phyloP scores from a whole-genome alignment of 768 basidiomycete genomes.

The Lactifluus piperatus region DNA sequence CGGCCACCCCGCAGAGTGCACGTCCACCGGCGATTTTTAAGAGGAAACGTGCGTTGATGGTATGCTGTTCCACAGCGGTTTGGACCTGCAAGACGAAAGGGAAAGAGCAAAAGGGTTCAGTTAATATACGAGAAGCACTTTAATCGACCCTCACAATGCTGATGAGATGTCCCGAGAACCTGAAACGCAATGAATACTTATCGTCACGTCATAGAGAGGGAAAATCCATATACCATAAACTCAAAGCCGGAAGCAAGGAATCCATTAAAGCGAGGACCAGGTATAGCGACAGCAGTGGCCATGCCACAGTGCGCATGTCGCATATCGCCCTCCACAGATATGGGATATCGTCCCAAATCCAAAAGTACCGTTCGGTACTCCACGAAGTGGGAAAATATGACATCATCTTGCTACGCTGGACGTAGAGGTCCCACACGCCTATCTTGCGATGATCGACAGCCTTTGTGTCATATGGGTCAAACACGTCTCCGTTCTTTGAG shows the following conservation, averaged over 20 bases:
- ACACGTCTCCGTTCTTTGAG: not conserved
- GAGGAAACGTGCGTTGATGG: constrained; percentile 9
- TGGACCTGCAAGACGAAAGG: not conserved
- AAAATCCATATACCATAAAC: constrained; percentile 1
- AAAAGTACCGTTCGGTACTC: constrained; percentile 39
- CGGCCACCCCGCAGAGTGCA: constrained; percentile 39
- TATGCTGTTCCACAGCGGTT: constrained; percentile 12
- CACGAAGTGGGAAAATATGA: constrained; percentile 31
- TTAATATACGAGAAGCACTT: not conserved
- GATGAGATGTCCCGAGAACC: constrained; percentile 12
- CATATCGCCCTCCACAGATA: constrained; percentile 54
- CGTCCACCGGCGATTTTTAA: constrained; percentile 35
- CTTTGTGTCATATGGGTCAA: not conserved
- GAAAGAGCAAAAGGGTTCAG: not conserved
- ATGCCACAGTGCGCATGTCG: constrained; percentile 6
- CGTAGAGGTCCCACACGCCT: constrained; percentile 75
- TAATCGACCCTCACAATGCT: constrained; percentile 20
- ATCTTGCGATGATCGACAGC: constrained; percentile 47
- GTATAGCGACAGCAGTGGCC: constrained; percentile 4
- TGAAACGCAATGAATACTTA: not conserved
- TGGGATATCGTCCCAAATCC: constrained; percentile 43
- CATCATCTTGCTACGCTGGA: constrained; percentile 40
- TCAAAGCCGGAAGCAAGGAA: constrained; percentile 8
- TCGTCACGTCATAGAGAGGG: not conserved
- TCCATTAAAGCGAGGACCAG: not conserved